Evolutionary conservation across 345 rosid genomes (phyloP).

Genomic region (Rhodamnia argentea): DNA sequence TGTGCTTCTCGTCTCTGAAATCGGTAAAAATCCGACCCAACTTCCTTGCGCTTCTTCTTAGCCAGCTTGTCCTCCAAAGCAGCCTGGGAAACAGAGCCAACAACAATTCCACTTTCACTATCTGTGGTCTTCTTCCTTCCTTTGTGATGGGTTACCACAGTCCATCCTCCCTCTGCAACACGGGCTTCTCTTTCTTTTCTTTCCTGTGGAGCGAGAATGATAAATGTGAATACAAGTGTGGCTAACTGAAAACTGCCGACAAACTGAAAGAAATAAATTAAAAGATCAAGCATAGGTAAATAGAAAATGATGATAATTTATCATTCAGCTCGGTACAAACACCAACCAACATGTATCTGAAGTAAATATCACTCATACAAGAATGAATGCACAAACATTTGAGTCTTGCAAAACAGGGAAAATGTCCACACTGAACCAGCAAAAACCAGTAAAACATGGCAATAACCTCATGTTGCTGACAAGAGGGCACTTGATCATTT

Average conservation of each 20-base stretch:
- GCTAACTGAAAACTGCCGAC: not conserved
- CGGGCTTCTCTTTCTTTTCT: conserved; percentile 68
- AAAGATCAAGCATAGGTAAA: not conserved
- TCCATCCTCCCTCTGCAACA: conserved; percentile 95
- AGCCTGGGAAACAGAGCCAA: conserved; percentile 74
- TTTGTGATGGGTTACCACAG: conserved; percentile 84
- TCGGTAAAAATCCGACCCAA: conserved; percentile 72
- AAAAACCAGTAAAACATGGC: not conserved
- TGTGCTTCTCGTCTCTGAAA: conserved; percentile 88
- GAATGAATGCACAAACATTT: not conserved
- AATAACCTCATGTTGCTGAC: not conserved
- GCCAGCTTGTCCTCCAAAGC: conserved; percentile 45
- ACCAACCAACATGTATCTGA: not conserved
- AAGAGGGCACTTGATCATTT: not conserved
- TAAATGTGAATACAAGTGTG: not conserved
- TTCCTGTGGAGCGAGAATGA: conserved; percentile 37
- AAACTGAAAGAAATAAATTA: not conserved
- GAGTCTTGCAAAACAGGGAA: not conserved
- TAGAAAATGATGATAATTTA: not conserved
- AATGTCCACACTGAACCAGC: not conserved
- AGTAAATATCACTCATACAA: not conserved
- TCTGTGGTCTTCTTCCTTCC: conserved; percentile 94
- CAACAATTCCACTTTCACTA: conserved; percentile 61
- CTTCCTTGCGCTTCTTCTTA: conserved; percentile 67
- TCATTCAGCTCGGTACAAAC: not conserved